Base-by-base conservation (phyloP, 2,329 filamentous ascomycete genomes). In the Beauveria sp. region DNA sequence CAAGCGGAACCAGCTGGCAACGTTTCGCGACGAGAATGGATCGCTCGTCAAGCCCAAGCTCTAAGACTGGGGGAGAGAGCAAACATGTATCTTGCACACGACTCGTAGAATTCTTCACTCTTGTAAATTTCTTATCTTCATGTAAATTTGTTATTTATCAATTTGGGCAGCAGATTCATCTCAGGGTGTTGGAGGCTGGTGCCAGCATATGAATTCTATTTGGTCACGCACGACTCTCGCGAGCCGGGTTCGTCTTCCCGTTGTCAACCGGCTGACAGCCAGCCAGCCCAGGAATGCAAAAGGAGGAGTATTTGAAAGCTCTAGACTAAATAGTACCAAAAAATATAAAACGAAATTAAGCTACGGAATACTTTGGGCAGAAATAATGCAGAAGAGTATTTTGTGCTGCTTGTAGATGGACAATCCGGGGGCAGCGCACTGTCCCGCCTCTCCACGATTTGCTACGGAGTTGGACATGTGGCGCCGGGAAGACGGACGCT, bases 1-100 rank as follows among this genome's bases (percentile, higher is more conserved):
- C 68, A 77, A 75, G 69, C 69, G 76, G 28, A 75, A 74, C 62
- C 66, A 67, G 20, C 71, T 79, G 26, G 76, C 76, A 2, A 74
- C 74, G 0, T 77, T 69, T 63, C 74, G 71, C 62, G 72, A 76
- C 60, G 74, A 76, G 66, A 70, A 63, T 22, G 75, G 75, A 1
- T 65, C 68, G 5, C 52, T 71, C 4, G 67, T 66, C n/a, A 69
- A 64, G 62, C 65, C 68, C 5, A 69, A 64, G 60, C 64, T 70
- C 46, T 69, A 62, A 58, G 24, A 24, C 8, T n/a, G 42, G 22
- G 18, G 6, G 20, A 24, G 16, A 28, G 31, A 12, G 26, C 8
- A 12, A 8, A 22, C 34, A 26, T 31, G 12, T 31, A 22, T 2
- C 18, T 3, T 22, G 22, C 34, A 38, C 54, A 38, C 55, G 22